These are phyloP conservation scores for Ophiorrhiza pumila DNA, from an alignment of 257 asterid genomes.

Conservation along the genomic window DNA sequence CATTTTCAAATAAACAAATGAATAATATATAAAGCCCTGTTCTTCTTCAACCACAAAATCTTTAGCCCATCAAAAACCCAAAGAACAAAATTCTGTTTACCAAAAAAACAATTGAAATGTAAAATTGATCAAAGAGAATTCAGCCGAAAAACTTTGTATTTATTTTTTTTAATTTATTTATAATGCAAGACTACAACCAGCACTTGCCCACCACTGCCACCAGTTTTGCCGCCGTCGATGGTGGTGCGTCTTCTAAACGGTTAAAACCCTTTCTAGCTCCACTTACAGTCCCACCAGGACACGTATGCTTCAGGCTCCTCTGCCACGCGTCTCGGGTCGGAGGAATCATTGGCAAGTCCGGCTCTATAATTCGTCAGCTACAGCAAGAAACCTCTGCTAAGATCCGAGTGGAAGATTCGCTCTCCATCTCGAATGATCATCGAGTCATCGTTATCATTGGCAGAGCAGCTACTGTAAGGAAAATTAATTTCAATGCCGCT, in stretches of 20 bases:
- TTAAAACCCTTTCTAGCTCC: slow-evolving; percentile 36
- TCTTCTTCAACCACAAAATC: not conserved
- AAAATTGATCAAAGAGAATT: not conserved
- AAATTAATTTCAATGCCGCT: slow-evolving; percentile 23
- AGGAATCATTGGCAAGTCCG: slow-evolving; percentile 70
- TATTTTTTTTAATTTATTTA: not conserved
- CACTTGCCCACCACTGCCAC: not conserved
- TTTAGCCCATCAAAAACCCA: no score
- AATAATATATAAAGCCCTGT: not conserved
- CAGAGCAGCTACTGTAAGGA: slow-evolving; percentile 28
- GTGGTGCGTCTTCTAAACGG: slow-evolving; percentile 24
- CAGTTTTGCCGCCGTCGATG: slow-evolving; percentile 17
- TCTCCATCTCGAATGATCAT: slow-evolving; percentile 33
- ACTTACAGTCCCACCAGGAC: slow-evolving; percentile 40
- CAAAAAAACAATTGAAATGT: no score
- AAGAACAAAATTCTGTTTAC: no score
- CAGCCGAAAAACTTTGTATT: not conserved
- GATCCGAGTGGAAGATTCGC: slow-evolving; percentile 58
- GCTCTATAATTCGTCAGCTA: slow-evolving; percentile 61
- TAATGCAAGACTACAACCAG: slow-evolving; percentile 8
- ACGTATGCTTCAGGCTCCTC: slow-evolving; percentile 62
- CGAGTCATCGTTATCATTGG: slow-evolving; percentile 54
- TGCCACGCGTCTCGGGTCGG: slow-evolving; percentile 76
- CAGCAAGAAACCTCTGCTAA: slow-evolving; percentile 51
- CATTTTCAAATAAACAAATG: no score